These are phyloP conservation scores for Boletus subparvulus DNA, from an alignment of 768 basidiomycete genomes.

Conservation along the genomic window DNA sequence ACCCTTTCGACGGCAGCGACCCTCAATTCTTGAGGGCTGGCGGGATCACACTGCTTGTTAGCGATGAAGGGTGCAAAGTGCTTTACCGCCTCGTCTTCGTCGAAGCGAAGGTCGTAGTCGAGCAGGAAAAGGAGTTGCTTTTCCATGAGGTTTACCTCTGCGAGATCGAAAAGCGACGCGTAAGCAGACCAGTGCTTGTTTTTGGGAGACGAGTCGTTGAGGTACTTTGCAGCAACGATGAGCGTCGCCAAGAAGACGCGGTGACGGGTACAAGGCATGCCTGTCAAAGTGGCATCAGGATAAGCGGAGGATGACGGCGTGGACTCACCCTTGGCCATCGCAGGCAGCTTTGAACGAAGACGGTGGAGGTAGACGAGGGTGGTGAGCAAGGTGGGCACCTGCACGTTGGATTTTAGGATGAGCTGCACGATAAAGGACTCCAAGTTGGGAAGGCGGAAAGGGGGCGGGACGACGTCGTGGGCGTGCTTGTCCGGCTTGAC, in stretches of 20 bases:
- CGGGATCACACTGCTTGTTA: slow-evolving; percentile 10
- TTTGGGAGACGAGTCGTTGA: slow-evolving; percentile 95
- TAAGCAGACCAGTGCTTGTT: slow-evolving; percentile 91
- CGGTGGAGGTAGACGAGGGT: slow-evolving; percentile 92
- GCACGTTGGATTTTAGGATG: slow-evolving; percentile 80
- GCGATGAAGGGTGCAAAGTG: slow-evolving; percentile 71
- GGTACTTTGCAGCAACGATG: slow-evolving; percentile 94
- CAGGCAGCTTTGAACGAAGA: slow-evolving; percentile 74
- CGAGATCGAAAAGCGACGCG: slow-evolving; percentile 69
- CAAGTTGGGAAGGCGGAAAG: slow-evolving; percentile 57
- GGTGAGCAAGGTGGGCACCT: slow-evolving; percentile 85
- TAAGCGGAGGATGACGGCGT: background rate
- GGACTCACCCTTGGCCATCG: slow-evolving; percentile 77
- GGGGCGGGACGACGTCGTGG: slow-evolving; percentile 25
- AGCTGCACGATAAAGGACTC: slow-evolving; percentile 84
- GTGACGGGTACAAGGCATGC: slow-evolving; percentile 90
- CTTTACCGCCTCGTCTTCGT: slow-evolving; percentile 73
- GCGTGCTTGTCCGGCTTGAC: slow-evolving; percentile 41
- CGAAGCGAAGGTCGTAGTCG: slow-evolving; percentile 89
- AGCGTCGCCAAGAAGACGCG: slow-evolving; percentile 94
- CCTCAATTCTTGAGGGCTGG: slow-evolving; percentile 43
- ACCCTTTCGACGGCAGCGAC: slow-evolving; percentile 56
- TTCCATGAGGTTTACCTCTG: slow-evolving; percentile 95
- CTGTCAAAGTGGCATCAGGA: slow-evolving; percentile 27
- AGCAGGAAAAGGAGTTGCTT: slow-evolving; percentile 90